Evolutionary conservation across 2,329 filamentous ascomycete species (phyloP).

Genomic region (Fusarium papillatum): DNA sequence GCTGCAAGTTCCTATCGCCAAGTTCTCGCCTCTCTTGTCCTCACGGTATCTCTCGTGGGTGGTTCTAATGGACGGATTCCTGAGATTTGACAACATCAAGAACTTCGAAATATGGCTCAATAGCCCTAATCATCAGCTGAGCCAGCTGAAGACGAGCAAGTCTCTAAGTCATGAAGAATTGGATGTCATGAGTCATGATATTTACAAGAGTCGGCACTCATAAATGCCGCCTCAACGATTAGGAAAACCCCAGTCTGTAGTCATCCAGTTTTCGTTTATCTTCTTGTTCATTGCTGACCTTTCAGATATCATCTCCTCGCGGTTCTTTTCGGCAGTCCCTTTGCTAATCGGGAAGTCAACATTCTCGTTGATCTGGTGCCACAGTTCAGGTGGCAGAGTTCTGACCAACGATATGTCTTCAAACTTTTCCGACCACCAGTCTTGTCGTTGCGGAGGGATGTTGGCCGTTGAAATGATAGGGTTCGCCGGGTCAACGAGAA

Average conservation of each 20-base stretch:
- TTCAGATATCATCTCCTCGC: neutral
- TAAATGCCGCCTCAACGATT: neutral
- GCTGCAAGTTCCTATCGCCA: neutral
- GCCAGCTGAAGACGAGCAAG: neutral
- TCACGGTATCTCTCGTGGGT: neutral
- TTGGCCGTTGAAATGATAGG: neutral
- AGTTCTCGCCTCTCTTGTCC: neutral
- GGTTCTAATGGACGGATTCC: neutral
- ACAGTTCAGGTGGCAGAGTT: neutral
- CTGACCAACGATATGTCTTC: neutral
- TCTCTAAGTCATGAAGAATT: neutral
- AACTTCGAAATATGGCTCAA: neutral
- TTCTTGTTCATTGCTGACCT: neutral
- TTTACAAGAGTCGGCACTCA: neutral
- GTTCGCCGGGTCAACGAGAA: constrained; percentile 1
- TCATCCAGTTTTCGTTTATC: neutral
- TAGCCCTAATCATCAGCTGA: neutral
- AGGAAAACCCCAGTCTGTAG: neutral
- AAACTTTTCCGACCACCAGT: constrained; percentile 1
- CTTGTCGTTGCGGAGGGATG: constrained; percentile 8
- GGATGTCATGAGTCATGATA: neutral
- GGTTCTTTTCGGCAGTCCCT: neutral
- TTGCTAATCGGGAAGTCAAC: neutral
- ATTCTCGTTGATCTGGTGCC: neutral
- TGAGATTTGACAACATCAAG: neutral